Evolutionary conservation across 352 stramenopile species (phyloP), one percentile per base, ranked within the genome.

Genomic region (Blastocystis sp.): DNA sequence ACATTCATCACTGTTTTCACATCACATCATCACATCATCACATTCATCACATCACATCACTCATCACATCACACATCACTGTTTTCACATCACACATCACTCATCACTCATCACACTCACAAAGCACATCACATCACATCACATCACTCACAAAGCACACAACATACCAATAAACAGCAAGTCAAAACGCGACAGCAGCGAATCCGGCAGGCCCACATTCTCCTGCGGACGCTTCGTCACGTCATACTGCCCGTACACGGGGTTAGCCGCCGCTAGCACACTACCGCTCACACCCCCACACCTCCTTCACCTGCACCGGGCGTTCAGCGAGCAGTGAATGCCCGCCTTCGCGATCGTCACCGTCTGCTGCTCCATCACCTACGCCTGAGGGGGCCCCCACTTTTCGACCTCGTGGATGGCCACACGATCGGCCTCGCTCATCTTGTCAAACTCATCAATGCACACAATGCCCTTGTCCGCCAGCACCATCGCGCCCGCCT

Each of bases 241-340:
- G 93, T 99, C 97, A 92, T 99, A 99, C 90, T 98, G 96, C 65
- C 97, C 97, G 91, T 99, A 99, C 21, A 99, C 95, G 17, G 97
- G 97, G 90, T 99, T 99, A 14, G 97, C 97, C 3, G 97, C 97
- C 0, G 97, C 97, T 9, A 99, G 89, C 6, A 99, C 97, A 89
- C 94, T 98, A 77, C 14, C 28, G 38, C 6, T 34, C 7, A n/a
- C n/a, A 54, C 21, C 38, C 6, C n/a, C 28, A 17, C 28, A 17
- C 4, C 6, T 40, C 9, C 10, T 10, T 7, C 11, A 77, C 70
- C 14, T 76, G 91, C 96, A 99, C 60, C 97, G 93, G 1, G 97
- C 97, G 90, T 99, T 99, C 42, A 99, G 90, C 65, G 94, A 98
- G 1, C 96, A 96, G 91, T 99, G 96, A 89, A 99, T 98, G 21